These are phyloP conservation scores for Colletotrichum somersetense DNA, from an alignment of 2,329 filamentous ascomycete species.

Conservation along the genomic window DNA sequence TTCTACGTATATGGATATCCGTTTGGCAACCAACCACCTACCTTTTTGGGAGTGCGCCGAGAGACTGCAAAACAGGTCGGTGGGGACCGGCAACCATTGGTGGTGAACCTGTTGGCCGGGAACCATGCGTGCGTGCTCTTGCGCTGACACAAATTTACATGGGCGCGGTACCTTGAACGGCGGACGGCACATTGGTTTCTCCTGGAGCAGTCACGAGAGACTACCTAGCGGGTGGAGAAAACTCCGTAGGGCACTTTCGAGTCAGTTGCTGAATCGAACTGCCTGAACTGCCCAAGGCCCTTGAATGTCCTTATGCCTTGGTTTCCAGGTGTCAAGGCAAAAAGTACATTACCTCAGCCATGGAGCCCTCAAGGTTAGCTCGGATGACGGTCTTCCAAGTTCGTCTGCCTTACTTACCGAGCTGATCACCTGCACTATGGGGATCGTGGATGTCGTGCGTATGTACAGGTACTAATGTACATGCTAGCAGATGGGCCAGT, in stretches of 20 bases:
- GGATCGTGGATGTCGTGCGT: conserved; percentile 4
- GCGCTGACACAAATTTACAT: no score
- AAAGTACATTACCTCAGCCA: neutral
- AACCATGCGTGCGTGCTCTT: neutral
- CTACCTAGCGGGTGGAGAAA: neutral
- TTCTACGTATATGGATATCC: neutral
- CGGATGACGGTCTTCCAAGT: conserved; percentile 4
- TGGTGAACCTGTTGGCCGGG: neutral
- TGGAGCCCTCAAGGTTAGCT: neutral
- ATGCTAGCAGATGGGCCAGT: neutral
- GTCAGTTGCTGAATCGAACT: neutral
- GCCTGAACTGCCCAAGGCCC: neutral
- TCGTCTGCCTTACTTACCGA: conserved; percentile 2
- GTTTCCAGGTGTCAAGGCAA: neutral
- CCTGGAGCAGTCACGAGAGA: neutral
- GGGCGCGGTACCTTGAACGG: neutral
- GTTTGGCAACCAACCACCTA: neutral
- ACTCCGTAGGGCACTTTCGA: neutral
- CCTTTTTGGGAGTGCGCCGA: neutral
- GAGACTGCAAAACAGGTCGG: neutral
- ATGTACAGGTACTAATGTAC: neutral
- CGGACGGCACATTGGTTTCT: neutral
- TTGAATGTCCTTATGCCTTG: neutral
- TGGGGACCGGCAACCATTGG: neutral
- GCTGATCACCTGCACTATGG: conserved; percentile 13